Evolutionary conservation across 352 stramenopile genomes (phyloP).

Genomic region (Pythium pyrilobum): DNA sequence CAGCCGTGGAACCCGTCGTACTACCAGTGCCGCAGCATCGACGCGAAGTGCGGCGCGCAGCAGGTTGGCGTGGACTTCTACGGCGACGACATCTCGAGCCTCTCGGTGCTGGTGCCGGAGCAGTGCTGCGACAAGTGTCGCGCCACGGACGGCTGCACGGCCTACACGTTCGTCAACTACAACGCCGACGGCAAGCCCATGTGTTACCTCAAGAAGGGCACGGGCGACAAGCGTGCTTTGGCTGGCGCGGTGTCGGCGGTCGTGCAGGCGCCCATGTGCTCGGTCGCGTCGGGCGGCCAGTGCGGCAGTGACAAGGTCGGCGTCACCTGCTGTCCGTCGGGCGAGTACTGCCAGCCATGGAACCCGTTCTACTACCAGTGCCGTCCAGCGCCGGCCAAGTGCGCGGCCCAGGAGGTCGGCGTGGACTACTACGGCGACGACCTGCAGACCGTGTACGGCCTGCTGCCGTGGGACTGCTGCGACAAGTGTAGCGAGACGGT

Average conservation of each 20-base stretch:
- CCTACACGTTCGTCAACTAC: constrained; percentile 20
- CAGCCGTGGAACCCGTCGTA: constrained; percentile 38
- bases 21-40: constrained; percentile 37
- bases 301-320: not conserved
- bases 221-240: not conserved
- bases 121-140: constrained; percentile 9
- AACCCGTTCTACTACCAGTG: constrained; percentile 23
- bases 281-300: not conserved
- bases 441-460: constrained; percentile 26
- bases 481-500: not conserved
- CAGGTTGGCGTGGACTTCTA: constrained; percentile 41
- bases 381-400: constrained; percentile 15
- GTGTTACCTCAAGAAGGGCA: not conserved
- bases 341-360: too few relatives aligned
- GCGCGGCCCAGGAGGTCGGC: constrained; percentile 18
- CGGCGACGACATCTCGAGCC: constrained; percentile 32
- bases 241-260: not conserved
- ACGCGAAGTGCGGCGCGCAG: constrained; percentile 12
- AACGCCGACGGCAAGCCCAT: constrained; percentile 4
- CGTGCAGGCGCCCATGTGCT: not conserved
- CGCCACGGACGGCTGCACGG: constrained; percentile 2
- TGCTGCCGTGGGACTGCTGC: constrained; percentile 31
- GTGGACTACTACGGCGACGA: constrained; percentile 16
- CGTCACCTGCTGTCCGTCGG: constrained; percentile 2
- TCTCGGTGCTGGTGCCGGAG: constrained; percentile 17